A percentile compares a stretch with the other conserved stretches of the same genome.
These are phyloP conservation scores for Pseudogymnoascus pannorum DNA, from an alignment of 2,329 filamentous ascomycete genomes.

Conservation along the genomic window DNA sequence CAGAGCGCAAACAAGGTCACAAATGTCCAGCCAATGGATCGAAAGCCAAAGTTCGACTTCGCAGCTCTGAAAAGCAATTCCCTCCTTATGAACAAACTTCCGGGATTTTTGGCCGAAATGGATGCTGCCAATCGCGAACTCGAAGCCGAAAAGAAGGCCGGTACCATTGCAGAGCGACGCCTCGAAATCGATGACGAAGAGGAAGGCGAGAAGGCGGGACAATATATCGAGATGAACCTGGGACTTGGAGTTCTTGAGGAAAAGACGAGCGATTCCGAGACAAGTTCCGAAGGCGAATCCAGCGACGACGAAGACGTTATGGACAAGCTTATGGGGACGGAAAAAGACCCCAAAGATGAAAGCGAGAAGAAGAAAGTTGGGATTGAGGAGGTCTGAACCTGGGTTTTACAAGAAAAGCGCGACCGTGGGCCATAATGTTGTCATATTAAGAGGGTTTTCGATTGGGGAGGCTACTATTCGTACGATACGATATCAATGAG, in stretches of 20 bases:
- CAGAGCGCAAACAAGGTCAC: conserved; percentile 10
- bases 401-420: neutral
- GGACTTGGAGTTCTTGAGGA: conserved; percentile 20
- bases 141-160: conserved; percentile 12
- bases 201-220: conserved; percentile 5
- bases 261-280: conserved; percentile 11
- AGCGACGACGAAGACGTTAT: conserved; percentile 9
- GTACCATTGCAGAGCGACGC: conserved; percentile 10
- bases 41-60: conserved; percentile 16
- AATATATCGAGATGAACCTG: conserved; percentile 17
- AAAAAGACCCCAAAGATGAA: conserved; percentile 5
- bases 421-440: neutral
- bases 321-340: conserved; percentile 8
- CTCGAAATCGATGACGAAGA: conserved; percentile 10
- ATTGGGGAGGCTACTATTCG: neutral
- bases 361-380: neutral
- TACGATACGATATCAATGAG: conserved; percentile 6
- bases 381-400: conserved; percentile 2
- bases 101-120: conserved; percentile 18
- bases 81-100: conserved; percentile 7
- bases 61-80: conserved; percentile 10
- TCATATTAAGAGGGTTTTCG: neutral
- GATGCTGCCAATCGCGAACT: conserved; percentile 19
- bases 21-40: conserved; percentile 18
- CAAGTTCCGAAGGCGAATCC: conserved; percentile 5